phyloP scores from a whole-genome alignment of 495 filamentous ascomycete species.

The Xylaria flabelliformis region DNA sequence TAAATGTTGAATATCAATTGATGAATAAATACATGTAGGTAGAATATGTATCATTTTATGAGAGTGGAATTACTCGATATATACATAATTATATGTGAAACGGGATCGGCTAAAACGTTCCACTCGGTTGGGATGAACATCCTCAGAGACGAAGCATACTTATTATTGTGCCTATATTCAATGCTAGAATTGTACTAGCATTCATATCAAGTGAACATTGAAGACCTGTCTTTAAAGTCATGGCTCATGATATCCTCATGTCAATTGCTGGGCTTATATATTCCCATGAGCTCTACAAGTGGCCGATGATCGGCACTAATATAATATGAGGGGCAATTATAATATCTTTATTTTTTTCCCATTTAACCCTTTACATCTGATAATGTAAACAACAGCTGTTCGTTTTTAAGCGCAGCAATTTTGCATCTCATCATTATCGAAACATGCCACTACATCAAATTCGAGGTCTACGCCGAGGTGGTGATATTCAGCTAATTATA shows the following conservation, averaged over 20 bases:
- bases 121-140: too few relatives aligned
- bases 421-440: not conserved
- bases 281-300: too few relatives aligned
- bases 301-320: not conserved
- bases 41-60: not conserved
- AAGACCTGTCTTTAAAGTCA: not conserved
- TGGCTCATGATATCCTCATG: not conserved
- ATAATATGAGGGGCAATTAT: not conserved
- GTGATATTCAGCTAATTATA: constrained; percentile 3
- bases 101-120: too few relatives aligned
- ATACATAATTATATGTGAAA: not conserved
- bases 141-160: too few relatives aligned
- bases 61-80: not conserved
- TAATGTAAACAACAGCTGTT: not conserved
- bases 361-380: not conserved
- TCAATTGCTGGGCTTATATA: not conserved
- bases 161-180: too few relatives aligned
- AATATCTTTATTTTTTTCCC: not conserved
- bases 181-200: too few relatives aligned
- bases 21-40: too few relatives aligned
- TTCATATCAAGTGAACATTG: too few relatives aligned
- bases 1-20: constrained; percentile 31
- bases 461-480: not conserved
- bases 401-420: not conserved
- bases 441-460: not conserved